These are phyloP conservation scores for Ogataea methanolica DNA, from an alignment of 805 yeast species.

Conservation along the genomic window DNA sequence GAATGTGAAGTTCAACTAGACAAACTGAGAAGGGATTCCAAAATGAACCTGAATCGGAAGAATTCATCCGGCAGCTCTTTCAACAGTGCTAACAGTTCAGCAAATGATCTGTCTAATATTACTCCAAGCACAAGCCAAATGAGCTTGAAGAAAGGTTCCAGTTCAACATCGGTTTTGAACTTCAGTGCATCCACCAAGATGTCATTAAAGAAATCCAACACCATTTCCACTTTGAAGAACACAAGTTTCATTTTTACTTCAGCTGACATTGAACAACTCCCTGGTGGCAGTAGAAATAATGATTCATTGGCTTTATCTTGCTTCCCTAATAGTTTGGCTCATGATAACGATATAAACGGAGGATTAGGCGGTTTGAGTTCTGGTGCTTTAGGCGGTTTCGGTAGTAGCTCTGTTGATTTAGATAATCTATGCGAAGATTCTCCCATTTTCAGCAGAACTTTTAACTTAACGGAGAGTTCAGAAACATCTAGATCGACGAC, in stretches of 20 bases:
- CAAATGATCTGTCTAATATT: conserved; percentile 6
- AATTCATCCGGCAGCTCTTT: conserved; percentile 15
- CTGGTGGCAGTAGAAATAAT: background rate
- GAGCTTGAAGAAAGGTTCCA: conserved; percentile 14
- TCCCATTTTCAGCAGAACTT: conserved; percentile 13
- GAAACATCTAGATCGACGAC: background rate
- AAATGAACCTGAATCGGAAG: conserved; percentile 24
- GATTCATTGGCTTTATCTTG: background rate
- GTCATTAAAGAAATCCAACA: background rate
- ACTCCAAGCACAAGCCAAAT: background rate
- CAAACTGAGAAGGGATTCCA: conserved; percentile 33
- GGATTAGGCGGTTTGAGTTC: background rate
- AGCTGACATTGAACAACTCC: background rate
- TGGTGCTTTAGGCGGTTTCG: conserved; percentile 26
- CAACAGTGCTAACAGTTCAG: background rate
- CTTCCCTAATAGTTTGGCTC: background rate
- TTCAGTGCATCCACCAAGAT: conserved; percentile 17
- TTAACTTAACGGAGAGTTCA: conserved; percentile 3
- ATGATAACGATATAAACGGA: background rate
- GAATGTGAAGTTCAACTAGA: conserved; percentile 40
- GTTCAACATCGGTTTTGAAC: conserved; percentile 19
- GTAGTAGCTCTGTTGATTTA: conserved; percentile 17
- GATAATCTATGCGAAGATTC: conserved; percentile 23
- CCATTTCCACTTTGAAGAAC: conserved; percentile 4
- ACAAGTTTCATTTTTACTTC: conserved; percentile 1